Conservation (phyloP, 345 rosid species). For the Aegle marmelos region DNA sequence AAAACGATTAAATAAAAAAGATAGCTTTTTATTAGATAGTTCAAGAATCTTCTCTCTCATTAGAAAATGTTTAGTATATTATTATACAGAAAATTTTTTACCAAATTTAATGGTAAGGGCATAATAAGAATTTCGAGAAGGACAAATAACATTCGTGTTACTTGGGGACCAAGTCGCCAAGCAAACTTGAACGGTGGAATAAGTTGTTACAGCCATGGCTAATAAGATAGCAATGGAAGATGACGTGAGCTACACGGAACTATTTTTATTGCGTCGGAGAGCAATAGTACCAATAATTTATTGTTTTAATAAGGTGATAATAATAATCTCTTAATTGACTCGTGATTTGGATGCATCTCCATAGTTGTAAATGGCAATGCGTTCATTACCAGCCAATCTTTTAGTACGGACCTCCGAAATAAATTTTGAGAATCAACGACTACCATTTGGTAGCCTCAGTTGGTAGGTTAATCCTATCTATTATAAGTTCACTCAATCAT, state of each 20-base stretch:
- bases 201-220: background rate
- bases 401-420: background rate
- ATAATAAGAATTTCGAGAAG: background rate
- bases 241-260: slow-evolving; percentile 8
- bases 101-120: background rate
- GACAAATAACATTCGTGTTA: background rate
- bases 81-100: too few species aligned
- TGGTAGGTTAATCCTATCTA: background rate
- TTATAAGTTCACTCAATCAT: too few species aligned
- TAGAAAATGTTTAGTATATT: too few species aligned
- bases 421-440: background rate
- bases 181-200: background rate
- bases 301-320: too few species aligned
- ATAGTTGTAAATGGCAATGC: too few species aligned
- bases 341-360: too few species aligned
- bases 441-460: background rate
- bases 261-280: background rate
- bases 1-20: too few species aligned
- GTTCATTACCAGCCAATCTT: background rate
- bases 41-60: too few species aligned
- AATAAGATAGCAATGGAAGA: background rate
- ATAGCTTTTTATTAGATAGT: too few species aligned
- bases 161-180: slow-evolving; percentile 19
- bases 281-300: too few species aligned
- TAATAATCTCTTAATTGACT: too few species aligned